Evolutionary conservation across 257 asterid genomes (phyloP).

Genomic region (Solanum lycopersicoides): DNA sequence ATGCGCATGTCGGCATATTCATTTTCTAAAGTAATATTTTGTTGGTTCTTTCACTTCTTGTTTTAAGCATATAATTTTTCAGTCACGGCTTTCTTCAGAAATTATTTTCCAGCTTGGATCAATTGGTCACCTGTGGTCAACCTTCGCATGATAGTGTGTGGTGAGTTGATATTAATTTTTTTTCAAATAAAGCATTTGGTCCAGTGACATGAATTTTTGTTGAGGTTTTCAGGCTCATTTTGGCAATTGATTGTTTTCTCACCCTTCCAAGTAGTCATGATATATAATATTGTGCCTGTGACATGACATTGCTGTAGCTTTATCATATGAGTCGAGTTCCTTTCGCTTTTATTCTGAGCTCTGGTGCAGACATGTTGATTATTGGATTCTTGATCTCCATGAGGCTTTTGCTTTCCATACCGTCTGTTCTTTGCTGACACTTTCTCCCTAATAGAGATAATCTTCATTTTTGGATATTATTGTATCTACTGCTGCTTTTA

Average conservation of each 20-base stretch:
- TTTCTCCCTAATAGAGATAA: neutral
- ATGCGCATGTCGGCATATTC: neutral
- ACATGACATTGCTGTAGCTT: neutral
- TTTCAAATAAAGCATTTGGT: neutral
- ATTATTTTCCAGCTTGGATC: slow-evolving; percentile 72
- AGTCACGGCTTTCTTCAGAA: slow-evolving; percentile 40
- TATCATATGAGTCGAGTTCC: neutral
- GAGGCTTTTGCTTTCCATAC: neutral
- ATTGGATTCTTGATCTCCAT: neutral
- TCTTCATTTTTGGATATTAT: neutral
- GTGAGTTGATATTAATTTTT: slow-evolving; percentile 33
- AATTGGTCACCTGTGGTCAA: slow-evolving; percentile 57
- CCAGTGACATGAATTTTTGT: neutral
- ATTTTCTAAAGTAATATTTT: neutral
- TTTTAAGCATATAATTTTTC: slow-evolving; percentile 7
- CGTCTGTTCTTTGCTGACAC: neutral
- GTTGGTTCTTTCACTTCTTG: neutral
- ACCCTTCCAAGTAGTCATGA: neutral
- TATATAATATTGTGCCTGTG: neutral
- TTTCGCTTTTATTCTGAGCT: neutral
- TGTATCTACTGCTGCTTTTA: neutral
- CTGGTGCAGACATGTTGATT: neutral
- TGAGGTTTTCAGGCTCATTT: neutral
- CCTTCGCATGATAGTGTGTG: slow-evolving; percentile 67
- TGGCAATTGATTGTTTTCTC: neutral